Base-by-base conservation (phyloP, 2,329 filamentous ascomycete genomes). In the Neofusicoccum laricinum region DNA sequence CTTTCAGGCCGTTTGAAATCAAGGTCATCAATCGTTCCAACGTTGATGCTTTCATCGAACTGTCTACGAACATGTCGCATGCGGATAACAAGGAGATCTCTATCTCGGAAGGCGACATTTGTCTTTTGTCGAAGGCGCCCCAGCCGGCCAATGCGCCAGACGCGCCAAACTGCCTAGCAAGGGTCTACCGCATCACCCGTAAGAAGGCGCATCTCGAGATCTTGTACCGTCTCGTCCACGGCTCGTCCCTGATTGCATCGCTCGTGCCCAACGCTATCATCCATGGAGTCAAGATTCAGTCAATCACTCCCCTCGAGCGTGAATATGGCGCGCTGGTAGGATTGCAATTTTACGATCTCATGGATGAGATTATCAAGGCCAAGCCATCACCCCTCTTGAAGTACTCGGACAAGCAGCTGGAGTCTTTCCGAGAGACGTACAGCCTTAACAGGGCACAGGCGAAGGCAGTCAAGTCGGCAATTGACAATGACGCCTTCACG, bases 401-500 rank as follows among this genome's bases (percentile, higher is more conserved):
- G 6, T 97, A 96, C 73, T 86, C 87, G 46, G 88, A 94, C 4
- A 86, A 90, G 67, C 88, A 88, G 66, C 80, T 97, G 6, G 80
- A 85, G 6, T 84, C 86, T 7, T 84, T 92, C 40, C 88, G 90
- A 76, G 81, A 85, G 25, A 93, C 90, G 65, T 98, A 97, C 78
- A 85, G 86, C 21, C 86, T 99, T 64, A 99, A 99, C 74, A 82
- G 83, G 46, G 95, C 93, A 5, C 95, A 99, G 74, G 92, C 94
- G 3, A 91, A 91, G 76, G 95, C 95, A 7, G 92, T 99, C 66
- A 86, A 95, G 68, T 96, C 94, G 61, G 94, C 93, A 12, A 86
- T 93, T 64, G 93, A 96, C 71, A 99, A 99, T 70, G 95, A 98
- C 77, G 96, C 92, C 0, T 99, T 99, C 73, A 98, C 95, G 2